Evolutionary conservation across 441 rosid genomes (phyloP).

Genomic region (Pelargonium citronellum): DNA sequence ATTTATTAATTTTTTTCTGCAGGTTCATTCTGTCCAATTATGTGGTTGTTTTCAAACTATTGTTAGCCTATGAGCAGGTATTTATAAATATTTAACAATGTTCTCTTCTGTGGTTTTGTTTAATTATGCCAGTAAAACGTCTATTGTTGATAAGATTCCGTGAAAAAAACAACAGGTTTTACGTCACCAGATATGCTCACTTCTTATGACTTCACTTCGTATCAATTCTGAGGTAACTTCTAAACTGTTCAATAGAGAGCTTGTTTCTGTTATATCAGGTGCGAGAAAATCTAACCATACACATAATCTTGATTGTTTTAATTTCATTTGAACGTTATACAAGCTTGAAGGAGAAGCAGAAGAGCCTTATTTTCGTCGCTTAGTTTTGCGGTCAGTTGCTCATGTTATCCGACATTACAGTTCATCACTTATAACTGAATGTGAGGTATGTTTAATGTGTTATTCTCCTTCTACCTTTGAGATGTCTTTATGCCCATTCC

Average conservation of each 20-base stretch:
- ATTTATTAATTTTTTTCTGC: constrained; percentile 28
- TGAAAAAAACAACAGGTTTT: constrained; percentile 59
- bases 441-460: constrained; percentile 53
- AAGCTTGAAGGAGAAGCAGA: constrained; percentile 96
- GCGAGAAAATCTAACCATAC: not conserved
- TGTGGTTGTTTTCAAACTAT: constrained; percentile 65
- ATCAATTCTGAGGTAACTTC: constrained; percentile 79
- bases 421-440: constrained; percentile 87
- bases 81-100: constrained; percentile 17
- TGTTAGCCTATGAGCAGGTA: constrained; percentile 78
- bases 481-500: constrained; percentile 6
- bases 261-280: not conserved
- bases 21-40: constrained; percentile 94
- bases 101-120: constrained; percentile 26
- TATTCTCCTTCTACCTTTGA: constrained; percentile 9
- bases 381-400: constrained; percentile 95
- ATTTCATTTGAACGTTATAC: constrained; percentile 24
- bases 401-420: constrained; percentile 90
- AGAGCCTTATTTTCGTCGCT: constrained; percentile 92
- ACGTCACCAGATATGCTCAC: constrained; percentile 93
- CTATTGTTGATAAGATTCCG: constrained; percentile 28
- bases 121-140: constrained; percentile 26
- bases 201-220: constrained; percentile 94
- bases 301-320: not conserved
- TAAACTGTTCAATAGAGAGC: not conserved